A percentile compares a stretch with the other conserved stretches of the same genome.
Evolutionary conservation across 2,329 filamentous ascomycete species (phyloP).

Genomic region (Penicillium sp.): DNA sequence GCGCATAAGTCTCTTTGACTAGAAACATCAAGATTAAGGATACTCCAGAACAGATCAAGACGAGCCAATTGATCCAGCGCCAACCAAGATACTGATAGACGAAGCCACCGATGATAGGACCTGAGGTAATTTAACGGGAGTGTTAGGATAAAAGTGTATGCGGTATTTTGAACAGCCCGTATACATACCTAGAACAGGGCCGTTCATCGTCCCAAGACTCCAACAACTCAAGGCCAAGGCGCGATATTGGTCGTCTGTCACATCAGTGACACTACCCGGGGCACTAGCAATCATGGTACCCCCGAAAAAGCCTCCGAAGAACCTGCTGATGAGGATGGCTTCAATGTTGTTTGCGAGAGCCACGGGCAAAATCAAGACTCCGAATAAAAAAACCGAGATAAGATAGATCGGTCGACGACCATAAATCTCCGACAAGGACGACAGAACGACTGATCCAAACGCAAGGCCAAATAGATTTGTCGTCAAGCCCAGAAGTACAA

Average conservation of each 20-base stretch:
- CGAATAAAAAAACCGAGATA: conserved; percentile 59
- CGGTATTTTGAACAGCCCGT: too few species aligned
- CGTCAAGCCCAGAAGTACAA: conserved; percentile 67
- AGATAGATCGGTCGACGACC: conserved; percentile 56
- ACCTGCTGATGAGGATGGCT: conserved; percentile 15
- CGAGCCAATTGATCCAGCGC: conserved; percentile 77
- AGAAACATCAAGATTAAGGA: conserved; percentile 58
- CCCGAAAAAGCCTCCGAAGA: conserved; percentile 53
- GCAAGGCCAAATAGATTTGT: conserved; percentile 72
- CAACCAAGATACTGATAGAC: conserved; percentile 58
- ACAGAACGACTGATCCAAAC: conserved; percentile 63
- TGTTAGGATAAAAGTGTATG: too few species aligned
- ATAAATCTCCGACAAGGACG: conserved; percentile 53
- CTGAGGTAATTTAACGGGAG: neutral
- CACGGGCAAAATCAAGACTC: conserved; percentile 64
- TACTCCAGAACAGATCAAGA: conserved; percentile 64
- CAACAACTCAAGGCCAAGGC: conserved; percentile 77
- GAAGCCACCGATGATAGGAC: conserved; percentile 45
- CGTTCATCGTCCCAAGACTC: conserved; percentile 74
- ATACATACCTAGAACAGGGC: conserved; percentile 41
- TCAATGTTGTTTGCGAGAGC: conserved; percentile 51
- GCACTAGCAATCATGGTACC: conserved; percentile 73
- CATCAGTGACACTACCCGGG: conserved; percentile 74
- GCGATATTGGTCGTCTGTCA: conserved; percentile 68
- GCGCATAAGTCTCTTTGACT: conserved; percentile 70